These are phyloP conservation scores for Meredithiella fracta DNA, from an alignment of 2,329 filamentous ascomycete species.

Conservation along the genomic window DNA sequence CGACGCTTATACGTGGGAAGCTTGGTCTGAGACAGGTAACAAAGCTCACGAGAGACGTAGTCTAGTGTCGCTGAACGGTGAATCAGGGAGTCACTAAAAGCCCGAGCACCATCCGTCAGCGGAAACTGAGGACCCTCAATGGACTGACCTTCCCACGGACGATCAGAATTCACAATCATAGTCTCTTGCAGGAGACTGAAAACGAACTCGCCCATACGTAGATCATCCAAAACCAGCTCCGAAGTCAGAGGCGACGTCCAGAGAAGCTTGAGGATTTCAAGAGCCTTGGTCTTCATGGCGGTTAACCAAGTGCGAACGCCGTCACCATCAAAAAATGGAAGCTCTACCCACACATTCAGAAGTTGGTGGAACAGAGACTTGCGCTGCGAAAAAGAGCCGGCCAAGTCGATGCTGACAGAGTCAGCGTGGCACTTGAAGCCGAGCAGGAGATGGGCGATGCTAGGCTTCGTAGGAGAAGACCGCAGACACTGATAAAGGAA, in stretches of 20 bases:
- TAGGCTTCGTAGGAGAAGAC: conserved; percentile 59
- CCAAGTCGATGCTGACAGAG: conserved; percentile 48
- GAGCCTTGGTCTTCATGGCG: conserved; percentile 48
- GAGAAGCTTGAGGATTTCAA: conserved; percentile 61
- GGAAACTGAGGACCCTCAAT: conserved; percentile 50
- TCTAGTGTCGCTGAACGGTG: conserved; percentile 64
- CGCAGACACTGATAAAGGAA: conserved; percentile 70
- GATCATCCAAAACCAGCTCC: conserved; percentile 55
- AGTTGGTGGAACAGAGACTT: conserved; percentile 74
- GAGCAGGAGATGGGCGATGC: conserved; percentile 76
- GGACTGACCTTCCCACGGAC: conserved; percentile 56
- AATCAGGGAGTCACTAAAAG: conserved; percentile 61
- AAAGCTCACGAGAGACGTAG: conserved; percentile 73
- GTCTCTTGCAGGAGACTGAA: conserved; percentile 60
- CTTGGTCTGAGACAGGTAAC: conserved; percentile 53
- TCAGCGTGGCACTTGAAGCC: conserved; percentile 68
- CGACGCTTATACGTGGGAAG: conserved; percentile 54
- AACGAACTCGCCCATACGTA: conserved; percentile 66
- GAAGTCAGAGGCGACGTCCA: conserved; percentile 74
- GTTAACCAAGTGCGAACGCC: conserved; percentile 53
- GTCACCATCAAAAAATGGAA: conserved; percentile 46
- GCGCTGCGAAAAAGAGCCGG: conserved; percentile 53
- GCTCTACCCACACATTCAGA: conserved; percentile 51
- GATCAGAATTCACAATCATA: conserved; percentile 48
- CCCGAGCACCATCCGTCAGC: conserved; percentile 46